Percentiles rank a stretch among this genome's conserved stretches.
Conservation (phyloP, 2,329 filamentous ascomycete genomes). For the Pyricularia grisea region DNA sequence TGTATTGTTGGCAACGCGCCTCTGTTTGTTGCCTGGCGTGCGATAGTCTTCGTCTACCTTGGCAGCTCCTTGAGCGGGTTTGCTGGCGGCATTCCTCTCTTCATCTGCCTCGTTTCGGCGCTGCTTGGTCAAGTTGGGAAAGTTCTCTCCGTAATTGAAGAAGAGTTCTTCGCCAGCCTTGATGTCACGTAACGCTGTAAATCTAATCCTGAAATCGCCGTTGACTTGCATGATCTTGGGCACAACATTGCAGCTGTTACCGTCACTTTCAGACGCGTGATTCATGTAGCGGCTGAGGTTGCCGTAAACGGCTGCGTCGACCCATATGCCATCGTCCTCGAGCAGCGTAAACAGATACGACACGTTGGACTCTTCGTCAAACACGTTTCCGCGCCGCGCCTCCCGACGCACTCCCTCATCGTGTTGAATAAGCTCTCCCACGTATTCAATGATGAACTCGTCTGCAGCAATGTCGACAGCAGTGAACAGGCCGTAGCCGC, state of each 20-base stretch:
- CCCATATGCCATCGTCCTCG: slow-evolving; percentile 52
- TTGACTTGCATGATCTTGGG: slow-evolving; percentile 64
- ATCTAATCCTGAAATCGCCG: slow-evolving; percentile 66
- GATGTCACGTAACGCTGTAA: slow-evolving; percentile 59
- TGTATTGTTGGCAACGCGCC: slow-evolving; percentile 7
- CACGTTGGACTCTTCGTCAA: slow-evolving; percentile 51
- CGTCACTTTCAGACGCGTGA: slow-evolving; percentile 49
- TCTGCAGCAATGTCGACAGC: slow-evolving; percentile 57
- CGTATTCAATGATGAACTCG: slow-evolving; percentile 75
- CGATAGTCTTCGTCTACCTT: not conserved
- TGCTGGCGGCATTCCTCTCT: not conserved
- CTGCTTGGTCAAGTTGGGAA: slow-evolving; percentile 50
- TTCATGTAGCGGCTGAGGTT: slow-evolving; percentile 82
- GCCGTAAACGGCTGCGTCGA: slow-evolving; percentile 68
- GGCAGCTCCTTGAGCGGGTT: slow-evolving; percentile 4
- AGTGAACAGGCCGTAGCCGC: slow-evolving; percentile 68
- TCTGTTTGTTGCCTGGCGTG: slow-evolving; percentile 4
- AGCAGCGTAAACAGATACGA: slow-evolving; percentile 57
- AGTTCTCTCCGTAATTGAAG: slow-evolving; percentile 70
- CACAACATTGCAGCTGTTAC: slow-evolving; percentile 48
- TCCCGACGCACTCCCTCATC: slow-evolving; percentile 62
- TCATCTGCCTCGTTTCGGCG: slow-evolving; percentile 32
- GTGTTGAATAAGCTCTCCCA: slow-evolving; percentile 64
- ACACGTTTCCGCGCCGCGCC: slow-evolving; percentile 48
- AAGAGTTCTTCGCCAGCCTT: slow-evolving; percentile 66